These are phyloP conservation scores for Neonectria sp. DNA, from an alignment of 2,329 filamentous ascomycete species.

Conservation along the genomic window DNA sequence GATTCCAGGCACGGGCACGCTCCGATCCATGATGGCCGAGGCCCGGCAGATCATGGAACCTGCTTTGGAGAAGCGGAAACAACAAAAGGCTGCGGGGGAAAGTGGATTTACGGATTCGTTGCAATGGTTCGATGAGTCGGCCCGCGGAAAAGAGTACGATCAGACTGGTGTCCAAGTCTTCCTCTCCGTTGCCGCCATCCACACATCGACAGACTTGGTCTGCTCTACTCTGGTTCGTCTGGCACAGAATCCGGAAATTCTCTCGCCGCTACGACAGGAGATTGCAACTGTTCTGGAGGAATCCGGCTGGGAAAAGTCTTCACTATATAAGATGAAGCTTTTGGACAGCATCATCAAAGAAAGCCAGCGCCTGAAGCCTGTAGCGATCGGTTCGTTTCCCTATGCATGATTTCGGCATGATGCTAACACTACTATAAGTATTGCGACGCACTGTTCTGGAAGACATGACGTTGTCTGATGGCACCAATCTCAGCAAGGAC, in stretches of 20 bases:
- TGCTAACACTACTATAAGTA: conserved; percentile 1
- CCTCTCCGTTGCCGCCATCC: conserved; percentile 9
- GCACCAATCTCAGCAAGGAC: conserved; percentile 12
- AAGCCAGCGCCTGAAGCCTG: conserved; percentile 17
- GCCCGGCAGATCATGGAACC: conserved; percentile 2
- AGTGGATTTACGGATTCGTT: background rate
- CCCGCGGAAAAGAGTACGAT: conserved; percentile 2
- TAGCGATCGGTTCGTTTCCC: conserved; percentile 4
- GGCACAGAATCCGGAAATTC: conserved; percentile 4
- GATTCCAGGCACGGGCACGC: conserved; percentile 2
- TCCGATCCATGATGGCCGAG: background rate
- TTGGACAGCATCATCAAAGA: conserved; percentile 17
- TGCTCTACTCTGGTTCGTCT: conserved; percentile 11
- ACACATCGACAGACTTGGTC: conserved; percentile 9
- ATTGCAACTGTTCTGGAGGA: conserved; percentile 1
- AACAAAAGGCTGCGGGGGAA: background rate
- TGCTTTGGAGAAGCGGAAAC: background rate
- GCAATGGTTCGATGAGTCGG: conserved; percentile 17
- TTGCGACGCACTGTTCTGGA: conserved; percentile 11
- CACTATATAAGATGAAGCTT: conserved; percentile 9
- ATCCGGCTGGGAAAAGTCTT: conserved; percentile 12
- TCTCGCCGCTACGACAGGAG: conserved; percentile 7
- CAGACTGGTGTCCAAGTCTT: conserved; percentile 12
- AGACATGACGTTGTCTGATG: conserved; percentile 24
- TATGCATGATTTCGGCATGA: too few species aligned